phyloP scores from a whole-genome alignment of 345 rosid genomes.

The Eucalyptus cloeziana region DNA sequence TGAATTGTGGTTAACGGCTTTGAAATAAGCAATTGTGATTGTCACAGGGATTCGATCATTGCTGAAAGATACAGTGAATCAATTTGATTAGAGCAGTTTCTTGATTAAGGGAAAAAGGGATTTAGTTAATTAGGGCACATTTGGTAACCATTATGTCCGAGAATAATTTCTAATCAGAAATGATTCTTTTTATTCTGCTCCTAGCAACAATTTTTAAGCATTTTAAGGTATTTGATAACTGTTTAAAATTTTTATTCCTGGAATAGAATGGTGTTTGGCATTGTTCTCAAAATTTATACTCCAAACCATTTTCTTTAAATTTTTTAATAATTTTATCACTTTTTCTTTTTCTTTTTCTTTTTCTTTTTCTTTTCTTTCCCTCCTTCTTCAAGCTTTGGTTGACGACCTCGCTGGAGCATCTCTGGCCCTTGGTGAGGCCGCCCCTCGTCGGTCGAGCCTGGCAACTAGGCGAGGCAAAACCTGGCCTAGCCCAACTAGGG shows the following conservation, averaged over 20 bases:
- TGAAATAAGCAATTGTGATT: neutral
- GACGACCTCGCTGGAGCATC: accelerated
- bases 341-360: accelerated
- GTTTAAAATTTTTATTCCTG: accelerated
- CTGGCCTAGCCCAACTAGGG: accelerated
- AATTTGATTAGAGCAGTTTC: neutral
- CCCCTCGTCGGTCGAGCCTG: accelerated
- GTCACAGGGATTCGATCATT: neutral
- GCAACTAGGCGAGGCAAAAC: accelerated
- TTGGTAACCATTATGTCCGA: accelerated
- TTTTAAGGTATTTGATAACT: too few relatives aligned
- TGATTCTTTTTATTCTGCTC: too few relatives aligned
- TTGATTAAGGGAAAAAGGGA: neutral
- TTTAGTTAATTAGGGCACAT: accelerated
- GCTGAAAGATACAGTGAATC: neutral
- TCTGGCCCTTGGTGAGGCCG: accelerated
- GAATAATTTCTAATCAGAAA: accelerated
- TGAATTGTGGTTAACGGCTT: neutral
- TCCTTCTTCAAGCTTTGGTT: too few relatives aligned
- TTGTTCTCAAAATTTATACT: accelerated
- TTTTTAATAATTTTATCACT: too few relatives aligned
- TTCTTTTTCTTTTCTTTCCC: too few relatives aligned
- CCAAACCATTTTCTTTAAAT: too few relatives aligned
- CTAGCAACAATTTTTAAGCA: accelerated
- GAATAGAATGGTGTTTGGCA: accelerated